Evolutionary conservation across 208 protist genomes (phyloP).

Genomic region (Crithidia sp.): DNA sequence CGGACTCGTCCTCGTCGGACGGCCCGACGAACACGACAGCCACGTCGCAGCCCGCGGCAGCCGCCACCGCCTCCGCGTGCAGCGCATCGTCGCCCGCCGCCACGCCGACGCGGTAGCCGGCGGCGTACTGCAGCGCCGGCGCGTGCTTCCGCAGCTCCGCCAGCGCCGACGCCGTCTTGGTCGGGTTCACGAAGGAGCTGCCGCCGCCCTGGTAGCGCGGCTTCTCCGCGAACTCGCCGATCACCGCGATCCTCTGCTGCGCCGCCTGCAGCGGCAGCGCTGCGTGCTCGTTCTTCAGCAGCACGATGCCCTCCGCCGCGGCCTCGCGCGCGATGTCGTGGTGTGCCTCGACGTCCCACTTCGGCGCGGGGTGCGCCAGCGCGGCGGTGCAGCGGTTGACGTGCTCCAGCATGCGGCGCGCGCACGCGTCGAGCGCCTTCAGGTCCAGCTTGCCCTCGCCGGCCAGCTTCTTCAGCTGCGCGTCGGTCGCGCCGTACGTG

Average conservation of each 20-base stretch:
- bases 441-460: conserved; percentile 44
- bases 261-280: conserved; percentile 26
- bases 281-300: conserved; percentile 59
- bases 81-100: background rate
- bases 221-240: conserved; percentile 29
- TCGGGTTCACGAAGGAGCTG: conserved; percentile 20
- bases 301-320: conserved; percentile 34
- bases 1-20: conserved; percentile 11
- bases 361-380: conserved; percentile 1
- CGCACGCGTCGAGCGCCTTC: conserved; percentile 23
- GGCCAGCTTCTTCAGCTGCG: conserved; percentile 15
- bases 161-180: conserved; percentile 7
- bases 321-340: conserved; percentile 34
- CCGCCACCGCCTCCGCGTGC: conserved; percentile 16
- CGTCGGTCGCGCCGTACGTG: conserved; percentile 28
- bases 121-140: conserved; percentile 15
- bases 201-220: conserved; percentile 39
- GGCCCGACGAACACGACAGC: conserved; percentile 13
- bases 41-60: conserved; percentile 14
- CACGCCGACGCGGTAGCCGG: conserved; percentile 3
- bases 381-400: conserved; percentile 10
- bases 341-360: conserved; percentile 39
- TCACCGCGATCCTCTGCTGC: conserved; percentile 23
- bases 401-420: conserved; percentile 17
- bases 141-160: conserved; percentile 9